Base-by-base conservation (phyloP, 768 basidiomycete species). In the Porpolomopsis calyptriformis region DNA sequence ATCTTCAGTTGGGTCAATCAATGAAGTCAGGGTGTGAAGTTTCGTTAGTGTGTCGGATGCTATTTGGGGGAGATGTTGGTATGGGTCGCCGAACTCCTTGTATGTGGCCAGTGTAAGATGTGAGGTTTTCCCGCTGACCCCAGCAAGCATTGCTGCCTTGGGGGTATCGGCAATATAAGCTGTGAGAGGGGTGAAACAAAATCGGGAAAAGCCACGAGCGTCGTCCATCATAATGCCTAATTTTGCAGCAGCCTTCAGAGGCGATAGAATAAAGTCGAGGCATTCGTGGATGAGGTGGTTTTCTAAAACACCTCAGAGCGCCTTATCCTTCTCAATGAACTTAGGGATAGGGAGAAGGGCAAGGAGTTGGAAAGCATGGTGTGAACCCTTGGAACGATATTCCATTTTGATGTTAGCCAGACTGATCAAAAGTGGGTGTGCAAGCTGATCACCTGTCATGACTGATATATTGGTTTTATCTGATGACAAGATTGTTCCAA, bases 101-200 rank as follows among this genome's bases (percentile, higher is more conserved):
- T 58, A 58, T 6, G 27, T 52, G 16, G 62, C 64, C 45, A 57
- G 52, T 3, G 59, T 66, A 5, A 67, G 50, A 4, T 58, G 57
- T 0, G 63, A 68, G 0, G 62, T 60, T 43, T 59, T 62, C 4
- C 54, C 58, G 5, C 26, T 46, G 20, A 66, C 59, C 18, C 62
- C 50, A 1, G 62, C 52, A n/a, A 66, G 43, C 36, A 60, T 43
- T 6, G 49, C 44, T 10, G 63, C 55, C 53, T 67, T 63, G 0
- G 61, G 63, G 4, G 57, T 63, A 47, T 69, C 62, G 2, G 58
- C 58, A n/a, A 66, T 64, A 46, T 57, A 62, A 0, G 57, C 50
- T 8, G 54, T 58, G 4, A 64, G 45, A 4, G 59, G 61, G 0
- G 60, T 63, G 45, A 54, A 64, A 33, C 57, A 60, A 19, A 53